Base-by-base conservation (phyloP, 1,139 yeast genomes). In the Geotrichum candidum region DNA sequence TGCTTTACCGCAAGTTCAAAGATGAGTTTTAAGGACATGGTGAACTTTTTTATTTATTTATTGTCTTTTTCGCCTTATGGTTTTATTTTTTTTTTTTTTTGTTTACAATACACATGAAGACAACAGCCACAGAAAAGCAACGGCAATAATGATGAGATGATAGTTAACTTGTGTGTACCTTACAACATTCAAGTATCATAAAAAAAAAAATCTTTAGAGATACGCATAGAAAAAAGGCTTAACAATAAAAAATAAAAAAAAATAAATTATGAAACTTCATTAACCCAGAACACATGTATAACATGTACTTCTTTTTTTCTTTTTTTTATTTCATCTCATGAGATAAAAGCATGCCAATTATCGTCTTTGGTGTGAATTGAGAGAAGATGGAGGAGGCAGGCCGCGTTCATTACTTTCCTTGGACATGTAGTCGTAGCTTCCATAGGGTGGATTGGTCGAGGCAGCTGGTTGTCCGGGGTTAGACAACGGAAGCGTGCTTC, bases 1-100 rank as follows among this genome's bases (percentile, higher is more conserved):
- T 86, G 61, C 73, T 91, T 33, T 91, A 84, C 70, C 80, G 90
- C 64, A 70, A 82, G 61, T 82, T 83, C 68, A 85, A 83, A 68
- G 76, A 75, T 60, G 90, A 84, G 59, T 86, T 88, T 67, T 94
- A 25, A 25, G 27, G 18, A 18, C 18, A 88, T 25, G 27, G 38
- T 59, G 22, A 27, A 33, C 2, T 6, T n/a, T 15, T 13, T 48
- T n/a, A 25, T 48, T 48, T 48, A 15, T n/a, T 48, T 48, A 15
- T 22, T 48, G 13, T 48, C 10, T 48, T 22, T 27, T 48, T 48
- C 18, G 6, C 27, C 10, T 46, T 46, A n/a, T 13, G 18, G 18
- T 41, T n/a, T 41, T 6, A 15, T 46, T n/a, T n/a, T 18, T 18
- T 18, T 18, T 18, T 18, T 18, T 18, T 18, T 18, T 18, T 46